A percentile compares a stretch with the other conserved stretches of the same genome.
Evolutionary conservation across 768 basidiomycete species (phyloP).

Genomic region (Naganishia friedmannii): DNA sequence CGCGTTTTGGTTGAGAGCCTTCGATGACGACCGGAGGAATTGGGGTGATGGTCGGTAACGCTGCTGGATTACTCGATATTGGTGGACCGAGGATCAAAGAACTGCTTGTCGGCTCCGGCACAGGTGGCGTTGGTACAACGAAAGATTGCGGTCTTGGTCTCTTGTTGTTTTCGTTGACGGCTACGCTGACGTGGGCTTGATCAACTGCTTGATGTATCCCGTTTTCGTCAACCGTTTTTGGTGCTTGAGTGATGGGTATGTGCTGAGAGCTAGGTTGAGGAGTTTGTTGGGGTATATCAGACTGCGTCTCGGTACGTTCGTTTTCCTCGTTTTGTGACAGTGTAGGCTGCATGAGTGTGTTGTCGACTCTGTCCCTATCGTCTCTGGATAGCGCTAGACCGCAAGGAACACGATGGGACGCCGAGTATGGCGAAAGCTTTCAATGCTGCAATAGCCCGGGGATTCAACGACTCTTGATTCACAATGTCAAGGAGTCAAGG

Average conservation of each 20-base stretch:
- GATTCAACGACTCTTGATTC: not conserved
- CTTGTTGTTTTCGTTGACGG: conserved; percentile 23
- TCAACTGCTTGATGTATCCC: not conserved
- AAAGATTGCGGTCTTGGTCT: conserved; percentile 16
- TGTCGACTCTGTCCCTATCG: not conserved
- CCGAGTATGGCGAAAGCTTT: not conserved
- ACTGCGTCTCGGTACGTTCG: conserved; percentile 16
- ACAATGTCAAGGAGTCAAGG: not conserved
- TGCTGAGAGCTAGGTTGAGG: too few relatives aligned
- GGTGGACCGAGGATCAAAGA: not conserved
- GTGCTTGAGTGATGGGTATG: too few relatives aligned
- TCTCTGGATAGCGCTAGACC: not conserved
- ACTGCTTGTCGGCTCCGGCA: not conserved
- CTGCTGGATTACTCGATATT: not conserved
- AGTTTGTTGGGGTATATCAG: not conserved
- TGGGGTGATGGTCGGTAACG: not conserved
- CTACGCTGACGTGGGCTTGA: not conserved
- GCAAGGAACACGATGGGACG: not conserved
- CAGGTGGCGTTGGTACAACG: not conserved
- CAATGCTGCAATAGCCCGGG: not conserved
- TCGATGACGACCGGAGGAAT: conserved; percentile 11
- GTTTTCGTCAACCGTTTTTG: not conserved
- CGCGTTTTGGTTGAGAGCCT: conserved; percentile 25
- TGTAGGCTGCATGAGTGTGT: conserved; percentile 17
- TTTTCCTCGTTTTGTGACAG: conserved; percentile 8